A percentile compares a stretch with the other conserved stretches of the same genome.
These are phyloP conservation scores for Euphorbia pulcherrima DNA, from an alignment of 345 rosid species.

Conservation along the genomic window DNA sequence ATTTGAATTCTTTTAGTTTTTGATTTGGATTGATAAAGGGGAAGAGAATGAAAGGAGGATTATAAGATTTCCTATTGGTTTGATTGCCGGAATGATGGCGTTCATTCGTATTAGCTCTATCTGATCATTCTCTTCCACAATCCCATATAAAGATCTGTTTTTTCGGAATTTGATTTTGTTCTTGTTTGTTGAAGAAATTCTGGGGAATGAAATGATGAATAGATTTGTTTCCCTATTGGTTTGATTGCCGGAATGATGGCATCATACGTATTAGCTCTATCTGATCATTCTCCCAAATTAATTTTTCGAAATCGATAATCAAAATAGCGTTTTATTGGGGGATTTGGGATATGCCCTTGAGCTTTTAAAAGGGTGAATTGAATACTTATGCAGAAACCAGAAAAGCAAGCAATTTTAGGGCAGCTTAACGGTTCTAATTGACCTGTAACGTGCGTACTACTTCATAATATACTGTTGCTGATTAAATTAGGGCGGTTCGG, in stretches of 20 bases:
- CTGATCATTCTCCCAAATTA: constrained; percentile 26
- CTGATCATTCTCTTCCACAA: constrained; percentile 33
- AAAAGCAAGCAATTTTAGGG: too few relatives aligned
- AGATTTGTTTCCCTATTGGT: constrained; percentile 40
- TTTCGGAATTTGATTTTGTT: neutral
- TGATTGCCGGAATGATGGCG: constrained; percentile 54
- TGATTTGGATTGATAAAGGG: too few relatives aligned
- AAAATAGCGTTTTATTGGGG: neutral
- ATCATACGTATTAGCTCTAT: constrained; percentile 32
- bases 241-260: constrained; percentile 51
- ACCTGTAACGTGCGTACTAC: too few relatives aligned
- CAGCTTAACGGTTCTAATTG: too few relatives aligned
- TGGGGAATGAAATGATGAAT: constrained; percentile 33
- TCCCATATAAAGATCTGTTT: too few relatives aligned
- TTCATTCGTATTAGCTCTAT: constrained; percentile 39
- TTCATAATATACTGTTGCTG: too few relatives aligned
- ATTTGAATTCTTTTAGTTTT: too few relatives aligned
- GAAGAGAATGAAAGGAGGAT: constrained; percentile 39
- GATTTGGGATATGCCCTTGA: too few relatives aligned
- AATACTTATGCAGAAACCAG: too few relatives aligned
- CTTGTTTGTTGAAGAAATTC: too few relatives aligned
- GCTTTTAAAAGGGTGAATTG: too few relatives aligned
- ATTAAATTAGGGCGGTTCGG: too few relatives aligned
- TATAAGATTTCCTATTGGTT: constrained; percentile 46
- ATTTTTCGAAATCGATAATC: neutral